A percentile compares a stretch with the other conserved stretches of the same genome.
phyloP scores from a whole-genome alignment of 2,329 filamentous ascomycete genomes.

The Fusarium sp. region DNA sequence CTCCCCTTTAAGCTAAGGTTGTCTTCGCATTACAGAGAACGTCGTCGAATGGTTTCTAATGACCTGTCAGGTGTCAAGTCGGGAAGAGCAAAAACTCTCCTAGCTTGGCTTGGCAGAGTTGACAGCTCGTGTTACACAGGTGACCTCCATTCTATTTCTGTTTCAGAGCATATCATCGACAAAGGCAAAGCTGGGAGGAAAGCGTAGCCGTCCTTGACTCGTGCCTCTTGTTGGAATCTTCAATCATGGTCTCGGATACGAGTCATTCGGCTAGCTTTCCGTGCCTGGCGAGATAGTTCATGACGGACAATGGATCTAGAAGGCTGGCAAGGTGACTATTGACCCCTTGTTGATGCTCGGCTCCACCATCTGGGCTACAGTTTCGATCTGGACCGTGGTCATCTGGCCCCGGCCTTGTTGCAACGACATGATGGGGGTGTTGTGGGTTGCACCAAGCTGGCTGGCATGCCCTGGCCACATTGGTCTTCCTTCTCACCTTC shows the following conservation, averaged over 20 bases:
- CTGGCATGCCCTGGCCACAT: background rate
- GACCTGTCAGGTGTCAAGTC: constrained; percentile 12
- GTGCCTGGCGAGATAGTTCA: background rate
- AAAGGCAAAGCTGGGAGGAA: background rate
- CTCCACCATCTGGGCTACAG: background rate
- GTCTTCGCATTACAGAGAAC: background rate
- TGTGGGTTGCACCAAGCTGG: background rate
- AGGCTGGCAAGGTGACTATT: background rate
- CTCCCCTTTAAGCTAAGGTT: background rate
- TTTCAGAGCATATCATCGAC: background rate
- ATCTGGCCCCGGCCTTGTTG: background rate
- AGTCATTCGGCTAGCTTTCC: constrained; percentile 4
- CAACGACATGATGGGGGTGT: background rate
- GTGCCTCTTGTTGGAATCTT: background rate
- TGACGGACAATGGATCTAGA: background rate
- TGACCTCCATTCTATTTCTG: background rate
- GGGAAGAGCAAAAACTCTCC: constrained; percentile 20
- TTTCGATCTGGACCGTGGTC: background rate
- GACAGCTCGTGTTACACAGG: constrained; percentile 27
- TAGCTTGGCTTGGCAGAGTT: constrained; percentile 26
- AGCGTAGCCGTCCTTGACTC: constrained; percentile 1
- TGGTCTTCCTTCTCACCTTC: background rate
- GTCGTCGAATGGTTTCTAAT: background rate
- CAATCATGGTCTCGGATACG: background rate
- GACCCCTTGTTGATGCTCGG: background rate